Conservation (phyloP, 169 alveolate species). For the Plasmodium berghei region DNA sequence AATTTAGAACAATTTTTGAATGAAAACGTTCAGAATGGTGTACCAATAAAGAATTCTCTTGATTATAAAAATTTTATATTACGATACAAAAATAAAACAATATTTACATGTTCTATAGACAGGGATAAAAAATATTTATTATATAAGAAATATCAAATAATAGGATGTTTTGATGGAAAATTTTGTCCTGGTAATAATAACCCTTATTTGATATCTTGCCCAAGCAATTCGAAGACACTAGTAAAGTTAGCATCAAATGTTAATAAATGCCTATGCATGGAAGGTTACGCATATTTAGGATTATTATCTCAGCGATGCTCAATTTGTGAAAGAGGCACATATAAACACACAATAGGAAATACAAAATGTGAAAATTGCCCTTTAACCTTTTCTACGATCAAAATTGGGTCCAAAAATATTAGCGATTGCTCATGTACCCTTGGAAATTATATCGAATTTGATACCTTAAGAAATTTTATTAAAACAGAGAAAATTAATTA, state of each 20-base stretch:
- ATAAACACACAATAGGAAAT: conserved; percentile 78
- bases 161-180: conserved; percentile 46
- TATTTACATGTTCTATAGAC: conserved; percentile 59
- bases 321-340: conserved; percentile 82
- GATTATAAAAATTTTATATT: conserved; percentile 53
- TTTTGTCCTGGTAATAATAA: conserved; percentile 82
- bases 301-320: conserved; percentile 67
- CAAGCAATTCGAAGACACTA: conserved; percentile 81
- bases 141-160: conserved; percentile 45
- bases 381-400: conserved; percentile 78
- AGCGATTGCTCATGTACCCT: conserved; percentile 81
- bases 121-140: conserved; percentile 53
- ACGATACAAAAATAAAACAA: conserved; percentile 26
- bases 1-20: conserved; percentile 21
- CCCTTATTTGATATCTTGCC: conserved; percentile 78
- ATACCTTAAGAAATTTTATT: conserved; percentile 40
- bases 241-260: conserved; percentile 58
- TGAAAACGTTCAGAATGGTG: conserved; percentile 32
- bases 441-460: conserved; percentile 76
- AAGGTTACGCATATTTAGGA: conserved; percentile 78
- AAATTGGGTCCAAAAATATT: conserved; percentile 78
- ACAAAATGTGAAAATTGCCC: conserved; percentile 83
- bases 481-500: conserved; percentile 38
- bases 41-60: conserved; percentile 15
- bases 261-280: conserved; percentile 81